These are phyloP conservation scores for Salix koriyanagi DNA, from an alignment of 345 rosid genomes.

Conservation along the genomic window DNA sequence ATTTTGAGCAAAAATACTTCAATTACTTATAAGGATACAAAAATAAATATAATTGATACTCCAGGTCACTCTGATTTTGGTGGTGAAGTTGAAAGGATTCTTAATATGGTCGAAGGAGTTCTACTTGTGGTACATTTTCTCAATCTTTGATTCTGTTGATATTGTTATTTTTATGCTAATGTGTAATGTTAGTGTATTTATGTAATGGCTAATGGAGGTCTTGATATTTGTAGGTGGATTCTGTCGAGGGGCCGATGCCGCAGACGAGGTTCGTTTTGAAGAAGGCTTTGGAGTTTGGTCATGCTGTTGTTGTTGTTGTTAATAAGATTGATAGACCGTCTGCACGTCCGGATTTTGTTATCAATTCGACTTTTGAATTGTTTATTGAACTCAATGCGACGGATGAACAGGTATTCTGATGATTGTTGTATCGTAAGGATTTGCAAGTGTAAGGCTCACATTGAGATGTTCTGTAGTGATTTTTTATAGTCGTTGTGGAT, in stretches of 20 bases:
- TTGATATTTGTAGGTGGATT: constrained; percentile 64
- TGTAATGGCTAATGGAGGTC: too few relatives aligned
- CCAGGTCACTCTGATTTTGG: constrained; percentile 99
- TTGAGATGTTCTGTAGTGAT: constrained; percentile 1
- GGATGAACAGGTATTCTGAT: constrained; percentile 75
- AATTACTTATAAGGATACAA: constrained; percentile 74
- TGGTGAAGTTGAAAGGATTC: constrained; percentile 97
- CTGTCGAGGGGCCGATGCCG: constrained; percentile 99
- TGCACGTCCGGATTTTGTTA: constrained; percentile 90
- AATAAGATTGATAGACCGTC: constrained; percentile 95
- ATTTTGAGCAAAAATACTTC: constrained; percentile 96
- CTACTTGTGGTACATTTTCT: constrained; percentile 78
- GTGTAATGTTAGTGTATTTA: too few relatives aligned
- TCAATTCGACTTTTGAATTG: constrained; percentile 93
- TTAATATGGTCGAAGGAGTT: constrained; percentile 98
- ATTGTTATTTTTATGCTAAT: neutral
- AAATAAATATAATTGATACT: constrained; percentile 90
- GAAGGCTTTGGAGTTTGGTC: constrained; percentile 97
- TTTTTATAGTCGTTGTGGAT: constrained; percentile 1
- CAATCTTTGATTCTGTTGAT: neutral
- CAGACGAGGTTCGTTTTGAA: constrained; percentile 94
- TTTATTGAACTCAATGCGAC: constrained; percentile 93
- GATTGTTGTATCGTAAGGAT: neutral
- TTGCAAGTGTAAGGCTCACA: neutral
- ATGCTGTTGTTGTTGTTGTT: constrained; percentile 90